These are phyloP conservation scores for Mallotus japonicus DNA, from an alignment of 441 rosid species.

Conservation along the genomic window DNA sequence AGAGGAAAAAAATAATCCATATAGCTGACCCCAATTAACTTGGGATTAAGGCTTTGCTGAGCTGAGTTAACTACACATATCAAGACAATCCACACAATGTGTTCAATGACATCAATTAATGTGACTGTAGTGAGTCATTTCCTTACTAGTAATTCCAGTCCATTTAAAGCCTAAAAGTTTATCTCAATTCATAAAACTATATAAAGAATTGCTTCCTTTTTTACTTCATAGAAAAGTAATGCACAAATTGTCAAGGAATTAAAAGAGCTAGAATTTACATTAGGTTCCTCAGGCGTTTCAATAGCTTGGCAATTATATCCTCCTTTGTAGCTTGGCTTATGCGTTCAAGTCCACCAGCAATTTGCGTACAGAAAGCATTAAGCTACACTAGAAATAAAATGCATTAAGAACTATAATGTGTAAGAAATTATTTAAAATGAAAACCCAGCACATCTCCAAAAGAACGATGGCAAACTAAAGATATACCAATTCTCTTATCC, in stretches of 20 bases:
- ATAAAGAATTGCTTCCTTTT: no score
- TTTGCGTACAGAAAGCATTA: constrained; percentile 80
- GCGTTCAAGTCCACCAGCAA: constrained; percentile 50
- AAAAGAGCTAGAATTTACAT: constrained; percentile 46
- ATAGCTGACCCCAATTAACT: no score
- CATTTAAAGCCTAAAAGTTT: background rate
- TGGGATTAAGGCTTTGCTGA: no score
- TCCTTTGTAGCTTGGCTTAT: constrained; percentile 59
- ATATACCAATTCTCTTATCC: constrained; percentile 80
- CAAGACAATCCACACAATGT: no score
- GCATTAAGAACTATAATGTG: constrained; percentile 22
- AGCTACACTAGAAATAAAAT: constrained; percentile 46
- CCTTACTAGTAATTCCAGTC: background rate
- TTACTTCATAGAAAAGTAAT: constrained; percentile 5
- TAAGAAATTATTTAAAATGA: constrained; percentile 8
- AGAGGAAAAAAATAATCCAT: no score
- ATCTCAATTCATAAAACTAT: background rate
- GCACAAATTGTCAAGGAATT: constrained; percentile 18
- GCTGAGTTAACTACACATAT: no score
- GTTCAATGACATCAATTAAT: no score
- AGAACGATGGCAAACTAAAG: constrained; percentile 18
- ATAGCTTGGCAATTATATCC: constrained; percentile 61
- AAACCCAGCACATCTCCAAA: constrained; percentile 18
- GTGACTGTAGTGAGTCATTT: no score
- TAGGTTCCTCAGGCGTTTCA: constrained; percentile 74